Evolutionary conservation across 1,284 basidiomycete genomes (phyloP).

Genomic region (Ustanciosporium gigantosporum): DNA sequence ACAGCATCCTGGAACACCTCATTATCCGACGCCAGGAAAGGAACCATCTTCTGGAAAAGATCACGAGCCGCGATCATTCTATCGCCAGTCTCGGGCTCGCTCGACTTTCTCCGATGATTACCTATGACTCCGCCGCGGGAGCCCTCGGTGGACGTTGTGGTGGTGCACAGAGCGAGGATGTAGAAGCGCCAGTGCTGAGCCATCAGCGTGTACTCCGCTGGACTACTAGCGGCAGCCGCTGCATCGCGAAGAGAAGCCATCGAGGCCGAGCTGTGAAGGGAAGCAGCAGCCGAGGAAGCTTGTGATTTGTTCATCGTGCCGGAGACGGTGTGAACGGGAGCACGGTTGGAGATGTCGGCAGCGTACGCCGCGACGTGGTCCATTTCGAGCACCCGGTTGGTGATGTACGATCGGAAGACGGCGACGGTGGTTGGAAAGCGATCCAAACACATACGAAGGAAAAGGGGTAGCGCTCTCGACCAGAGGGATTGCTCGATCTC

Average conservation of each 20-base stretch:
- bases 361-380: conserved; percentile 61
- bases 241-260: conserved; percentile 31
- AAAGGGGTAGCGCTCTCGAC: conserved; percentile 61
- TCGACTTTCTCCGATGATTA: conserved; percentile 74
- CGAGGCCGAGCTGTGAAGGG: conserved; percentile 21
- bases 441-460: conserved; percentile 60
- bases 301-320: conserved; percentile 26
- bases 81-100: conserved; percentile 68
- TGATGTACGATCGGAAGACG: conserved; percentile 61
- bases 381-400: conserved; percentile 61
- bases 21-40: conserved; percentile 84
- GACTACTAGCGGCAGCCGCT: conserved; percentile 43
- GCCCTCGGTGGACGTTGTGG: conserved; percentile 62
- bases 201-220: conserved; percentile 68
- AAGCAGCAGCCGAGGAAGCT: conserved; percentile 15
- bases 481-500: conserved; percentile 62
- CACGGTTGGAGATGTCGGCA: conserved; percentile 51
- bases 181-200: conserved; percentile 87
- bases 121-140: conserved; percentile 66
- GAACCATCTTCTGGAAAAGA: conserved; percentile 81
- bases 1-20: conserved; percentile 80
- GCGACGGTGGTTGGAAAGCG: conserved; percentile 60
- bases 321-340: conserved; percentile 14
- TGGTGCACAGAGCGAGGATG: conserved; percentile 79
- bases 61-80: conserved; percentile 73